Evolutionary conservation across 495 filamentous ascomycete species (phyloP), one percentile per base, ranked within the genome.

Genomic region (Cladorrhinum samala): DNA sequence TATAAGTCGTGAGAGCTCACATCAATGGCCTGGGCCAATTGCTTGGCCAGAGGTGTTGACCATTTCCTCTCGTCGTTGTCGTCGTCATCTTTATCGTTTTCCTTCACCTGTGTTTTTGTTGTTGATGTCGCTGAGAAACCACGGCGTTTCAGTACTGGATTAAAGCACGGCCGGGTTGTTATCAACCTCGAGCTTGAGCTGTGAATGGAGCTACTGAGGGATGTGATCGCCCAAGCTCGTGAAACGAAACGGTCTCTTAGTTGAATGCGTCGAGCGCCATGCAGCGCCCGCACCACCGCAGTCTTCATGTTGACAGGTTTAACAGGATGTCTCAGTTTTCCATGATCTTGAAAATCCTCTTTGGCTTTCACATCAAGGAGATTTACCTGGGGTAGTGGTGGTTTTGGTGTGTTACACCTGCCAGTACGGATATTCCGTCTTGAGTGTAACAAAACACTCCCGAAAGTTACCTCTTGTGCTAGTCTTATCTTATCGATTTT

Each of bases 11-110:
- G 44, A 24, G 19, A 16, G 52, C 59, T 53, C 72, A 94, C 91
- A 56, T 83, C 83, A 60, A 97, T 93, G 25, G 89, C 90, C 62
- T 87, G 83, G 38, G 83, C 84, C 23, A 97, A 76, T 59, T 83
- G 84, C 59, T 88, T 90, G 3, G 92, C 91, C 40, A 97, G 69
- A 23, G 92, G 91, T 33, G 92, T 97, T 9, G 90, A 93, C 88
- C 91, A 96, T 72, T 75, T 60, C 30, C 75, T 65, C 37, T 70
- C 62, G 2, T 74, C 83, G 33, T 66, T 47, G 13, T 56, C 52
- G 2, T 49, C 52, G 3, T 49, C 33, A 0, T 70, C 61, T 21
- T n/a, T n/a, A n/a, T n/a, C n/a, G n/a, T n/a, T n/a, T n/a, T n/a
- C n/a, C n/a, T n/a, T n/a, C n/a, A n/a, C n/a, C n/a, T n/a, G n/a